phyloP scores from a whole-genome alignment of 179 eudicot genomes.

The Drosera spatulata region DNA sequence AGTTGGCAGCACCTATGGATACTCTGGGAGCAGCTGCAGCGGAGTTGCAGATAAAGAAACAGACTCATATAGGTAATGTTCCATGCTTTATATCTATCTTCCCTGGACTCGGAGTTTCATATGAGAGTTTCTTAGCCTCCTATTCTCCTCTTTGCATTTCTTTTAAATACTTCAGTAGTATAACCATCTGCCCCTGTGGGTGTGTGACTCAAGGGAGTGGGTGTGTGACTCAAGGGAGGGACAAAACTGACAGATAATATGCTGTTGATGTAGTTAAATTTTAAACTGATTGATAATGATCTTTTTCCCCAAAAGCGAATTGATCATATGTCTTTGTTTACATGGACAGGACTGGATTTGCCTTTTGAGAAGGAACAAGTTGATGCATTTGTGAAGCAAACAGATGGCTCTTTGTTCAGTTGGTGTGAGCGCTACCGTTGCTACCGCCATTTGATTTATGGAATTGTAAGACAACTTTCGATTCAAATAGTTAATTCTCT shows the following conservation, averaged over 20 bases:
- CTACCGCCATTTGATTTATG: conserved; percentile 52
- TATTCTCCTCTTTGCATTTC: neutral
- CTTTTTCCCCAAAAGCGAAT: neutral
- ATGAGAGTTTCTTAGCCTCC: neutral
- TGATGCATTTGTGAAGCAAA: conserved; percentile 68
- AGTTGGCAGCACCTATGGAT: conserved; percentile 84
- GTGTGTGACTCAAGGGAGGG: too few relatives aligned
- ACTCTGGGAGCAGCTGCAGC: conserved; percentile 74
- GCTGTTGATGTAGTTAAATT: neutral
- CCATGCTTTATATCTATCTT: neutral
- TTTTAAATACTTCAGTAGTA: too few relatives aligned
- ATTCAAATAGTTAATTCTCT: neutral
- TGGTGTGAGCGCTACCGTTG: conserved; percentile 89
- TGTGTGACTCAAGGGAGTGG: too few relatives aligned
- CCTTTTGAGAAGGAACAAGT: conserved; percentile 74
- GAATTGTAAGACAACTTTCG: conserved; percentile 43
- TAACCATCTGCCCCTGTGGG: too few relatives aligned
- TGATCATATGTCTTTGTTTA: conserved; percentile 7
- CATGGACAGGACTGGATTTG: conserved; percentile 71
- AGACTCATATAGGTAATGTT: conserved; percentile 55
- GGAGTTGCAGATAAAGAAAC: conserved; percentile 68
- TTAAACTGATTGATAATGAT: neutral
- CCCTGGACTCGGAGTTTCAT: neutral
- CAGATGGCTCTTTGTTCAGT: conserved; percentile 89
- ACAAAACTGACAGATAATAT: neutral